Evolutionary conservation across 345 rosid species (phyloP).

Genomic region (Cardamine occulta): DNA sequence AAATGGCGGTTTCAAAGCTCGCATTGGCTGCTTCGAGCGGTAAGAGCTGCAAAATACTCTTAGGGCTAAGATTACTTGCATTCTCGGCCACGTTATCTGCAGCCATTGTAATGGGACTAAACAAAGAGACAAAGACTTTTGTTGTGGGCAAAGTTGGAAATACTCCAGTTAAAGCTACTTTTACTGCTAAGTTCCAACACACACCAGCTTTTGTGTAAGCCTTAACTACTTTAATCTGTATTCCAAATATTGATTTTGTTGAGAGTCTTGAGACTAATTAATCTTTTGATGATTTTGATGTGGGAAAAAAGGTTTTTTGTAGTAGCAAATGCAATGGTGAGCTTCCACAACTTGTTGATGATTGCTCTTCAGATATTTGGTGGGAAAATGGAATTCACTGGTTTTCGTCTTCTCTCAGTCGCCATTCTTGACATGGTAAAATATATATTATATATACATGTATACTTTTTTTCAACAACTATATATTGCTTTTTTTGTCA

Average conservation of each 20-base stretch:
- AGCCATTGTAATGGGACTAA: conserved; percentile 78
- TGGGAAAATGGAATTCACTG: conserved; percentile 52
- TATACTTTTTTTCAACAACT: no score
- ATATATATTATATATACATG: neutral
- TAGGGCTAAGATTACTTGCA: conserved; percentile 67
- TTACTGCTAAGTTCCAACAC: conserved; percentile 86
- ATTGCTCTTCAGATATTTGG: conserved; percentile 51
- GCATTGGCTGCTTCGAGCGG: conserved; percentile 17
- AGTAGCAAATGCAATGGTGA: conserved; percentile 72
- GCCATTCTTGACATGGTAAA: conserved; percentile 91
- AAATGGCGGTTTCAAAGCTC: conserved; percentile 40
- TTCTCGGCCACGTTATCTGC: conserved; percentile 77
- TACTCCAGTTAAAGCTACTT: conserved; percentile 60
- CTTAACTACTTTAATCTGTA: neutral
- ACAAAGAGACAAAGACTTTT: conserved; percentile 75
- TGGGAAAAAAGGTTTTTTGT: conserved; percentile 68
- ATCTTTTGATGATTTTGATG: conserved; percentile 17
- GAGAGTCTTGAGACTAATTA: neutral
- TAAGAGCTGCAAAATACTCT: conserved; percentile 45
- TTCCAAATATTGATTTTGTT: neutral
- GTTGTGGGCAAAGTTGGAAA: conserved; percentile 77
- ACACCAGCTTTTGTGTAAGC: conserved; percentile 95
- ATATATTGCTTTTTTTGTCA: neutral
- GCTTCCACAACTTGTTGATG: conserved; percentile 82
- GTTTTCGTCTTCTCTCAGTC: conserved; percentile 54